Evolutionary conservation across 176 grass and related monocot species (phyloP).

Genomic region (Triticum timopheevii): DNA sequence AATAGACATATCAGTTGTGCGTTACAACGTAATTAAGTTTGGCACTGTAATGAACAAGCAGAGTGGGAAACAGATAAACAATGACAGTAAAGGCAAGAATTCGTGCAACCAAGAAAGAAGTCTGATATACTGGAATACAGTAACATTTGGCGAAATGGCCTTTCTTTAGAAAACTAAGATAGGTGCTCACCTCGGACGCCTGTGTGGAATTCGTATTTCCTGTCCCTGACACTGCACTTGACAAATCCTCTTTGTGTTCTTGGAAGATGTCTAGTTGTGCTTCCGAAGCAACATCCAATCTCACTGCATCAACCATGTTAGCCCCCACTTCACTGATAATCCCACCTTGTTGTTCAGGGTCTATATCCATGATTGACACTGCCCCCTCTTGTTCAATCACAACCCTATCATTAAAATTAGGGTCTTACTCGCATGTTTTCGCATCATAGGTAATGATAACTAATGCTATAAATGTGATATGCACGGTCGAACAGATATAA

Average conservation of each 20-base stretch:
- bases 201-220: background rate
- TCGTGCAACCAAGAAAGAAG: background rate
- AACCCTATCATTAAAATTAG: background rate
- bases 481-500: background rate
- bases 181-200: background rate
- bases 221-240: background rate
- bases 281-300: background rate
- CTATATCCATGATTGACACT: background rate
- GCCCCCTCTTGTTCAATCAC: background rate
- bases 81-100: background rate
- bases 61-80: background rate
- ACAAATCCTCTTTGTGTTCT: background rate
- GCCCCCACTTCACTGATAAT: background rate
- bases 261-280: background rate
- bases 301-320: background rate
- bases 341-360: background rate
- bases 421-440: background rate
- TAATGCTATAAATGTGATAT: background rate
- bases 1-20: background rate
- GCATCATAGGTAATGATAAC: background rate
- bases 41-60: background rate
- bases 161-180: background rate
- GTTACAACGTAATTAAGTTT: background rate
- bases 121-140: background rate
- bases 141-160: too few relatives aligned